Evolutionary conservation across 495 filamentous ascomycete species (phyloP).

Genomic region (Darksidea phi): DNA sequence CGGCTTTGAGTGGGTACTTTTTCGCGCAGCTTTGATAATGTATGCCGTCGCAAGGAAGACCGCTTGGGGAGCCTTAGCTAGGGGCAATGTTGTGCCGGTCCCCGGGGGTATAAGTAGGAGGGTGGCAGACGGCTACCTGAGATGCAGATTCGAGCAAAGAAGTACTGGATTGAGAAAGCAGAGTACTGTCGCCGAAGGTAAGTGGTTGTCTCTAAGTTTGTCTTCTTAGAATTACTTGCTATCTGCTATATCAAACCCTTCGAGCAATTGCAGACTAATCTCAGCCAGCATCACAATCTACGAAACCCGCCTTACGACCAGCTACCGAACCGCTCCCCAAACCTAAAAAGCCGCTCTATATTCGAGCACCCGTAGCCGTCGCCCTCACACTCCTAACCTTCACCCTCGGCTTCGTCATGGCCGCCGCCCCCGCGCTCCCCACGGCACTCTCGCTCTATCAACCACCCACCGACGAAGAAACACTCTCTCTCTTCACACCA

Average conservation of each 20-base stretch:
- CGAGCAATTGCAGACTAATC: not conserved
- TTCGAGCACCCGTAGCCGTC: not conserved
- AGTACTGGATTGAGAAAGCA: not conserved
- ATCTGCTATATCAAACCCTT: not conserved
- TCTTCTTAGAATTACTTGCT: not conserved
- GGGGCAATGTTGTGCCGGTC: conserved; percentile 23
- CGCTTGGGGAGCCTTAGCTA: not conserved
- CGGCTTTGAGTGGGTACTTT: not conserved
- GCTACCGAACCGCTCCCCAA: not conserved
- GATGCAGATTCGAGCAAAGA: too few relatives aligned
- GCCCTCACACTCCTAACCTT: conserved; percentile 11
- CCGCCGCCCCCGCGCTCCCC: conserved; percentile 49
- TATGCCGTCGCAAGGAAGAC: conserved; percentile 17
- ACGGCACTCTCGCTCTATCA: conserved; percentile 42
- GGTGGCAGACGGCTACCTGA: not conserved
- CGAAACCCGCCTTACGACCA: not conserved
- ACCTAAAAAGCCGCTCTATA: not conserved
- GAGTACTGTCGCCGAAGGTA: conserved; percentile 6
- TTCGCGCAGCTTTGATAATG: too few relatives aligned
- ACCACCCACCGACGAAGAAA: conserved; percentile 67
- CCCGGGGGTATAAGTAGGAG: not conserved
- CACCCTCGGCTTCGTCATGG: conserved; percentile 54
- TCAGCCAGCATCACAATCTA: not conserved
- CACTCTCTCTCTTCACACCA: conserved; percentile 64
- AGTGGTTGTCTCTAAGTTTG: not conserved